Conservation (phyloP, 192 early-diverging fungal species). For the Gamsiella multidivaricata region DNA sequence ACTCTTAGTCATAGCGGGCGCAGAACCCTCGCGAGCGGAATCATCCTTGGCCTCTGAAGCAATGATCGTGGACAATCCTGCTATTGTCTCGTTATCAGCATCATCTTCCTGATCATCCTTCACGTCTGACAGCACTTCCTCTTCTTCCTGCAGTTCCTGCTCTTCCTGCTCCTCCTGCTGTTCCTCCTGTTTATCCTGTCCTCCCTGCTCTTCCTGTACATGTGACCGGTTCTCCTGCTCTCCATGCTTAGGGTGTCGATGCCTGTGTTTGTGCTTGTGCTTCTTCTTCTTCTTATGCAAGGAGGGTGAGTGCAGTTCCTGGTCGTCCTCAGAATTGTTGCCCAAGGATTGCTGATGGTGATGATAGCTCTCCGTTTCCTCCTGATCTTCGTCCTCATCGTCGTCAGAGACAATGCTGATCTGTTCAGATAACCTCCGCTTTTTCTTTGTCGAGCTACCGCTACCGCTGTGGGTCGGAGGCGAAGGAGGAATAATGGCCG, state of each 20-base stretch:
- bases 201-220: neutral
- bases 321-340: neutral
- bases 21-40: conserved; percentile 23
- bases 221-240: conserved; percentile 1
- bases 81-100: too few species aligned
- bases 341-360: neutral
- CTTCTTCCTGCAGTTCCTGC: conserved; percentile 41
- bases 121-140: conserved; percentile 35
- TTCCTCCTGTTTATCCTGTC: neutral
- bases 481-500: conserved; percentile 12
- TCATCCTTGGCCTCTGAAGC: conserved; percentile 1
- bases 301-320: conserved; percentile 4
- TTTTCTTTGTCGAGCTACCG: conserved; percentile 18
- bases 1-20: neutral
- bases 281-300: conserved; percentile 47
- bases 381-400: conserved; percentile 1
- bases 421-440: conserved; percentile 25
- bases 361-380: neutral
- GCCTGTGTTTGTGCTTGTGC: conserved; percentile 45
- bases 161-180: neutral
- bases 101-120: conserved; percentile 43
- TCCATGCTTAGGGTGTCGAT: conserved; percentile 25
- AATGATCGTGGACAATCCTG: too few species aligned
- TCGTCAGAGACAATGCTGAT: conserved; percentile 23
- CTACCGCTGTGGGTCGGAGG: neutral